Conservation (phyloP, 805 yeast species). For the Starmerella geochares region DNA sequence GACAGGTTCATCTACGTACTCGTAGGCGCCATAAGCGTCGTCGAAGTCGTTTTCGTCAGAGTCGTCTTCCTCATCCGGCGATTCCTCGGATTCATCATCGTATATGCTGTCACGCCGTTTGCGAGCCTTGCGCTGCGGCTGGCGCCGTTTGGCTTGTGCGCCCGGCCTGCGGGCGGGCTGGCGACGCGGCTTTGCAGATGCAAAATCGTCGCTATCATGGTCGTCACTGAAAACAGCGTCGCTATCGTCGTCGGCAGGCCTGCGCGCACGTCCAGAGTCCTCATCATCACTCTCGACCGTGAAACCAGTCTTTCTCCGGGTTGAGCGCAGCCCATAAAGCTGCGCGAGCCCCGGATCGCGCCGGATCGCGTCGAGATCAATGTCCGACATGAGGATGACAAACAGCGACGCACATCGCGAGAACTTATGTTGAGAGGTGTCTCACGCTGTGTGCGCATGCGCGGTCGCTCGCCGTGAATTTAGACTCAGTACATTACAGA, state of each 20-base stretch:
- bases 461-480: too few species aligned
- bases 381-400: slow-evolving; percentile 22
- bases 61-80: slow-evolving; percentile 5
- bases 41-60: slow-evolving; percentile 8
- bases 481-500: too few species aligned
- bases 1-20: neutral
- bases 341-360: slow-evolving; percentile 28
- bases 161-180: slow-evolving; percentile 4
- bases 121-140: slow-evolving; percentile 3
- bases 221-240: slow-evolving; percentile 22
- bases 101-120: slow-evolving; percentile 19
- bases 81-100: slow-evolving; percentile 25
- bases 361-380: slow-evolving; percentile 22
- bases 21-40: slow-evolving; percentile 8
- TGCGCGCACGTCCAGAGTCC: slow-evolving; percentile 13
- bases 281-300: slow-evolving; percentile 24
- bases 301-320: slow-evolving; percentile 27
- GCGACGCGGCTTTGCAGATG: slow-evolving; percentile 1
- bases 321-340: slow-evolving; percentile 37
- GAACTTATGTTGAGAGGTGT: neutral
- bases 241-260: slow-evolving; percentile 8
- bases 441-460: too few species aligned
- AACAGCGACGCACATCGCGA: slow-evolving; percentile 5
- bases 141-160: neutral
- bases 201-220: slow-evolving; percentile 9